phyloP scores from a whole-genome alignment of 192 early-diverging fungal genomes.

The Umbelopsis sp. region DNA sequence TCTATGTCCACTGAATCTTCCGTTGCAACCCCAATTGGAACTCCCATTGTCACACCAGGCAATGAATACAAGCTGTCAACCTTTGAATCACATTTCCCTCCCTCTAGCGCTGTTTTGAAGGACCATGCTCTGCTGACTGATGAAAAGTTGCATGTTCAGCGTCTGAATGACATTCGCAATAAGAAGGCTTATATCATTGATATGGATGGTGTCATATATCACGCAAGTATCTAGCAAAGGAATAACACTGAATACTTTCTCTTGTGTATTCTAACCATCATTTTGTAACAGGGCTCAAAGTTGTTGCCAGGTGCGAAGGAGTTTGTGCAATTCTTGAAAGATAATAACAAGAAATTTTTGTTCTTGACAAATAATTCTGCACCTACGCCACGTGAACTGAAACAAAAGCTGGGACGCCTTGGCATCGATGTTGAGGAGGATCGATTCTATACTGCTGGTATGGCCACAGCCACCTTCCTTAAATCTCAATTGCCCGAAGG shows the following conservation, averaged over 20 bases:
- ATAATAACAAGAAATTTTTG: conserved; percentile 48
- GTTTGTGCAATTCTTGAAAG: conserved; percentile 48
- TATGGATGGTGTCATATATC: conserved; percentile 64
- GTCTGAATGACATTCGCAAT: conserved; percentile 28
- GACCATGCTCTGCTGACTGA: conserved; percentile 21
- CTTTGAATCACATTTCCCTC: background rate
- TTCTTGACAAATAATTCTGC: conserved; percentile 60
- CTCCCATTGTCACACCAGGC: background rate
- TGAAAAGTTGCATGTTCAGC: conserved; percentile 12
- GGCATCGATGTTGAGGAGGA: conserved; percentile 43
- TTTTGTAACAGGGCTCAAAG: conserved; percentile 21
- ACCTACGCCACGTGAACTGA: conserved; percentile 51
- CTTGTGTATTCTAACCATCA: background rate
- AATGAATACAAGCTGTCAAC: conserved; percentile 2
- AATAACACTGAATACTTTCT: background rate
- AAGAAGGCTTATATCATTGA: conserved; percentile 56
- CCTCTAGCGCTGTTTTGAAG: background rate
- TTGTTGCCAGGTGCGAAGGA: conserved; percentile 52
- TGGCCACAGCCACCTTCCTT: conserved; percentile 52
- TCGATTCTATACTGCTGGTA: conserved; percentile 53
- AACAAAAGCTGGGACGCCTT: conserved; percentile 45
- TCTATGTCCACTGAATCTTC: background rate
- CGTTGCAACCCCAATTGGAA: no score
- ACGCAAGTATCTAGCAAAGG: conserved; percentile 29
- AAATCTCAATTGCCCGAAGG: conserved; percentile 45